Percentiles rank a stretch among this genome's conserved stretches.
Conservation (phyloP, 306 rosid species). For the Corylus americana region DNA sequence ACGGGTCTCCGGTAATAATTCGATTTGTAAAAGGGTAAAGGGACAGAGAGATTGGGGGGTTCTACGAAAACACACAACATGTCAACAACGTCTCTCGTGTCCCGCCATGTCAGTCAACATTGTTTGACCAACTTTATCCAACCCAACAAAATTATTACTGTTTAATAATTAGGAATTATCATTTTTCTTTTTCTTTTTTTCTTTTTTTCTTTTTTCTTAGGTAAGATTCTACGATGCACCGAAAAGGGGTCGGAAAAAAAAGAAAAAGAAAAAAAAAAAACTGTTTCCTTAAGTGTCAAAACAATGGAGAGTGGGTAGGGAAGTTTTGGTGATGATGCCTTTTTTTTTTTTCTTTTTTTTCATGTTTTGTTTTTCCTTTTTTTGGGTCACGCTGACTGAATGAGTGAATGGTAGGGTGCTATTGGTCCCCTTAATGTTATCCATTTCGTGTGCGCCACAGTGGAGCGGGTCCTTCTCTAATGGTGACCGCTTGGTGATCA, state of each 20-base stretch:
- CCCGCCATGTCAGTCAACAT: slow-evolving; percentile 49
- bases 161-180: slow-evolving; percentile 42
- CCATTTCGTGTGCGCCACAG: background rate
- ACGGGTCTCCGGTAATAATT: slow-evolving; percentile 12
- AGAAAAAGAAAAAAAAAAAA: background rate
- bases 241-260: background rate
- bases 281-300: slow-evolving; percentile 4
- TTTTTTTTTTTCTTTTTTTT: background rate
- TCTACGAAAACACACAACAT: slow-evolving; percentile 9
- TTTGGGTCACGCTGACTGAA: background rate
- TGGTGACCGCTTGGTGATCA: slow-evolving; percentile 11
- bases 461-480: background rate
- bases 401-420: background rate
- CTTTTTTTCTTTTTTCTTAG: background rate
- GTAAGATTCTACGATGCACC: background rate
- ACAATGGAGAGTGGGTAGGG: background rate
- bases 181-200: background rate
- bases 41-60: background rate
- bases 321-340: background rate
- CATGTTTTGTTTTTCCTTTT: background rate
- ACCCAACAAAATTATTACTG: slow-evolving; percentile 51
- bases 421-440: background rate
- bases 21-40: background rate
- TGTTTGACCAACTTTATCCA: slow-evolving; percentile 50
- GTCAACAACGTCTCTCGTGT: slow-evolving; percentile 28